Base-by-base conservation (phyloP, 345 rosid genomes). In the Boechera retrofracta region DNA sequence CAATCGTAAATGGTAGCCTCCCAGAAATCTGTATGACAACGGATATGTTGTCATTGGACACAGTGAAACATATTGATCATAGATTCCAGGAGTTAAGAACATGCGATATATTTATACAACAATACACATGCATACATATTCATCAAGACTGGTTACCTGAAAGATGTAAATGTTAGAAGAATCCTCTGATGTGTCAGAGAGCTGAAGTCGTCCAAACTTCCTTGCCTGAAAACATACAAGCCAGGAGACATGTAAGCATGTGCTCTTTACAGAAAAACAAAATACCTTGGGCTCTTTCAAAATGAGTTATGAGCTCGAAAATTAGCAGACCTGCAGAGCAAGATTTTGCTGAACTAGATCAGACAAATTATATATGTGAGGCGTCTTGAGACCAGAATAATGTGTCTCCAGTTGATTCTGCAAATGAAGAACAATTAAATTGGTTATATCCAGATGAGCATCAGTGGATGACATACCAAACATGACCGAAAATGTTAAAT, bases 371-470 rank as follows among this genome's bases (percentile, higher is more conserved):
- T 92, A 88, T 80, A 93, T 85, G 81, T 95, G 89, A 81, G 91
- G 96, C 21, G 98, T 95, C 86, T 85, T 87, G 88, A 92, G 88
- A 73, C 99, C 98, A 42, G 91, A 79, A 84, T 87, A 89, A 82
- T 92, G 99, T 68, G 89, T 80, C 77, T 86, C 96, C 64, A 87
- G 67, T 65, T 72, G 81, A 72, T 83, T 88, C 97, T 95, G 85
- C 64, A 83, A 78, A 65, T 53, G 18, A 75, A 26, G 24, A 76
- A 31, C 16, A 80, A 38, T 45, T 9, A 39, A 11, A 55, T 31
- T 21, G 59, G 42, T 72, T 57, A 67, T 52, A 64, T 67, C 61
- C 36, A 67, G 55, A 69, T 66, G 59, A 81, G 78, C 55, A 79
- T 66, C 68, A 71, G n/a, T 4, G 8, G 53, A 47, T 45, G 67